phyloP scores from a whole-genome alignment of 2,329 filamentous ascomycete genomes.

The Torrubiellomyces zombiae region DNA sequence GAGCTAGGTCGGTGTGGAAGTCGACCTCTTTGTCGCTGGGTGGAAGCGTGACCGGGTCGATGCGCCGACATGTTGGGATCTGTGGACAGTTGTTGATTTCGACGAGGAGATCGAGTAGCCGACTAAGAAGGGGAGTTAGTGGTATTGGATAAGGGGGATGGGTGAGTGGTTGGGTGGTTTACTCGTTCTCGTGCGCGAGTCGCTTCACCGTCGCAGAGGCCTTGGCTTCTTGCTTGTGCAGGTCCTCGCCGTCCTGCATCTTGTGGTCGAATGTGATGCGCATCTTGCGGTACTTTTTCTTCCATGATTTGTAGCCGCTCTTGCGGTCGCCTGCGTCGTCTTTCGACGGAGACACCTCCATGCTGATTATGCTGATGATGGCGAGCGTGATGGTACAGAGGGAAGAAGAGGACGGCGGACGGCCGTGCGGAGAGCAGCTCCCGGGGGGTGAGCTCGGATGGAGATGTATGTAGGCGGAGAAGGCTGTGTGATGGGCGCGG shows the following conservation, averaged over 20 bases:
- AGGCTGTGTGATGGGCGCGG: too few species aligned
- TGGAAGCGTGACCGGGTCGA: slow-evolving; percentile 45
- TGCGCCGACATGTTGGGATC: slow-evolving; percentile 56
- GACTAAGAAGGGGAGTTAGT: slow-evolving; percentile 31
- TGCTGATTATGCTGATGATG: slow-evolving; percentile 4
- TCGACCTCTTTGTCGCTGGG: slow-evolving; percentile 21
- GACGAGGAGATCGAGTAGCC: slow-evolving; percentile 72
- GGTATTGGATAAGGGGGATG: slow-evolving; percentile 1
- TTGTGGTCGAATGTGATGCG: slow-evolving; percentile 60
- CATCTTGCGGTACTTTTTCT: slow-evolving; percentile 95
- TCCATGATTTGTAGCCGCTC: slow-evolving; percentile 51
- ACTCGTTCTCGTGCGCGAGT: slow-evolving; percentile 88
- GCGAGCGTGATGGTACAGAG: neutral
- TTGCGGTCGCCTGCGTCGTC: slow-evolving; percentile 22
- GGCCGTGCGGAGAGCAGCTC: too few species aligned
- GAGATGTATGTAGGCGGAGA: too few species aligned
- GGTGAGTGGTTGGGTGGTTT: slow-evolving; percentile 17
- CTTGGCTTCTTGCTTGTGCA: slow-evolving; percentile 68
- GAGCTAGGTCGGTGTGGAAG: slow-evolving; percentile 28
- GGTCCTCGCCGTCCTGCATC: slow-evolving; percentile 65
- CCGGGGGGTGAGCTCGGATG: too few species aligned
- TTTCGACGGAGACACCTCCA: slow-evolving; percentile 22
- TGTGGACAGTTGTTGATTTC: slow-evolving; percentile 78
- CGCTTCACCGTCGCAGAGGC: slow-evolving; percentile 67
- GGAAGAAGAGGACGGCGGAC: too few species aligned